Conservation (phyloP, 129 eudicot genomes). For the Helichrysum umbraculigerum region DNA sequence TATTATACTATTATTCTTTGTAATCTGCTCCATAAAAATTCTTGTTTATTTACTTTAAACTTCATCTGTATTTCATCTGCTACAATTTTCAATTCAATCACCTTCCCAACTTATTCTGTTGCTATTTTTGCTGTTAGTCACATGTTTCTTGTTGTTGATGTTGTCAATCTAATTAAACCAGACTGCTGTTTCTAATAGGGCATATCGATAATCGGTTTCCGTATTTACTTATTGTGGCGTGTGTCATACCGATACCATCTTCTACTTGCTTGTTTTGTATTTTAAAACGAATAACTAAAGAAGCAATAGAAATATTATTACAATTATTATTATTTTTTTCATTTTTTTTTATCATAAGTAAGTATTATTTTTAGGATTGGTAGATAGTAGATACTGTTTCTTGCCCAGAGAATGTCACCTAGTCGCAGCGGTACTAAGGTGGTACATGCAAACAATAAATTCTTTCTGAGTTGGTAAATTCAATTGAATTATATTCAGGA, state of each 20-base stretch:
- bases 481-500: not conserved
- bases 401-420: not conserved
- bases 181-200: too few species aligned
- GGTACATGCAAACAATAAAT: not conserved
- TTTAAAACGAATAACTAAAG: too few species aligned
- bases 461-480: not conserved
- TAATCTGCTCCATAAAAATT: not conserved
- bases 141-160: not conserved
- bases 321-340: not conserved
- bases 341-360: not conserved
- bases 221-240: not conserved
- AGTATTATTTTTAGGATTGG: not conserved
- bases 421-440: not conserved
- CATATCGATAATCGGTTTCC: not conserved
- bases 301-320: too few species aligned
- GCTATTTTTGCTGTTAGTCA: not conserved
- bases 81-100: not conserved
- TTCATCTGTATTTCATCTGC: not conserved
- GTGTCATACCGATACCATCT: not conserved
- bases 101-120: constrained; percentile 9
- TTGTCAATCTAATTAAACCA: too few species aligned
- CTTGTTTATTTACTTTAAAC: not conserved
- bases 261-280: not conserved
- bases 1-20: not conserved
- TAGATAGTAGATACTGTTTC: not conserved